These are phyloP conservation scores for Bruguiera parviflora DNA, from an alignment of 345 rosid genomes.

Conservation along the genomic window DNA sequence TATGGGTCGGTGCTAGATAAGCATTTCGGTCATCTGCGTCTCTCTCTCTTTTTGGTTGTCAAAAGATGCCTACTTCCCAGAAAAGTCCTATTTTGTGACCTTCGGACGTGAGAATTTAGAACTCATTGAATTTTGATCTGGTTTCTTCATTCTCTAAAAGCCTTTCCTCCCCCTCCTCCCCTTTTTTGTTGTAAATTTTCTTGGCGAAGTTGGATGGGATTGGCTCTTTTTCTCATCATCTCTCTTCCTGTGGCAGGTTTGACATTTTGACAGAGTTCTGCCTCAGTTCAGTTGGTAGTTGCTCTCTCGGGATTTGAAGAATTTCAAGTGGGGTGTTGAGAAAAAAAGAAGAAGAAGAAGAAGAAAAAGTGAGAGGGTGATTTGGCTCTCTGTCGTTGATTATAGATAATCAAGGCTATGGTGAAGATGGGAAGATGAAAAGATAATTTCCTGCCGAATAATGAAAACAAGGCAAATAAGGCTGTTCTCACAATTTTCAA, in stretches of 20 bases:
- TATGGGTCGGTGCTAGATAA: conserved; percentile 52
- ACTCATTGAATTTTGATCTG: neutral
- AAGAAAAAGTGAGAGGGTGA: too few relatives aligned
- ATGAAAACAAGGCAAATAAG: neutral
- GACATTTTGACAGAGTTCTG: neutral
- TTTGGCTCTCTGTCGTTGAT: conserved; percentile 9
- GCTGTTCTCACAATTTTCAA: neutral
- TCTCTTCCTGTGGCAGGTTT: neutral
- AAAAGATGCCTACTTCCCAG: conserved; percentile 29
- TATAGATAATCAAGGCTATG: neutral
- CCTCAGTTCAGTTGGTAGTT: neutral
- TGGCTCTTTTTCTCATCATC: neutral
- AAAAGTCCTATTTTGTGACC: conserved; percentile 8
- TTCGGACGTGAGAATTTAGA: conserved; percentile 2
- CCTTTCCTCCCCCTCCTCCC: neutral
- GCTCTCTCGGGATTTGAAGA: neutral
- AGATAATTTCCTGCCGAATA: neutral
- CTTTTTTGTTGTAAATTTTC: neutral
- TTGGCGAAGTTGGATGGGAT: conserved; percentile 7
- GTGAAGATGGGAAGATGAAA: neutral
- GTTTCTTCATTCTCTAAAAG: neutral
- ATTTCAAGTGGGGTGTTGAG: neutral
- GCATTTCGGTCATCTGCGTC: conserved; percentile 22
- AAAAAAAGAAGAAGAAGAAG: neutral
- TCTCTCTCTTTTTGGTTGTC: conserved; percentile 29